Evolutionary conservation across 441 rosid species (phyloP), one percentile per base, ranked within the genome.

Genomic region (Theobroma grandiflorum): DNA sequence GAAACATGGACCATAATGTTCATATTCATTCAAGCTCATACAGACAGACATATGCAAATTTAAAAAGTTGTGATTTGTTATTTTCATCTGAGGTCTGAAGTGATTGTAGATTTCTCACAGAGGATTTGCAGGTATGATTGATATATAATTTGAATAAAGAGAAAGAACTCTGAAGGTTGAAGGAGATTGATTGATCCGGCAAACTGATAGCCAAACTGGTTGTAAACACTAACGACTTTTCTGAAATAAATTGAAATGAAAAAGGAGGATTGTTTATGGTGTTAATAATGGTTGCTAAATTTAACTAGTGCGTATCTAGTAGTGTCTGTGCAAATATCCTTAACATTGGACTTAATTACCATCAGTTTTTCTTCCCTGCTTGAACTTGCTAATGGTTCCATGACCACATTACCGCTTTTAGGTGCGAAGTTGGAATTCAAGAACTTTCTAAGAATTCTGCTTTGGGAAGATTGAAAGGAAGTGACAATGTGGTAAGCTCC

Each of bases 391-490:
- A 47, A 62, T 61, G 26, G 15, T 33, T 47, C 12, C 18, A 53
- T 12, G 62, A 42, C 31, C 42, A 47, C 26, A 4, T 50, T 75
- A 50, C 58, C 79, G 68, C 73, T 61, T 83, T 78, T 82, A 96
- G 98, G 75, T 92, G 95, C 84, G 90, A 90, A 75, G 99, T 96
- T 79, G 99, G 99, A 59, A 90, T 96, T 84, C 91, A 92, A 88
- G 99, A 96, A 84, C 92, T 96, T 74, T 82, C 98, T 3, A 91
- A 83, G 86, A 89, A 88, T 77, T 95, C 98, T 4, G 85, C 99
- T 67, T 76, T 96, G 87, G 99, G 99, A 81, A 88, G 99, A 83
- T 78, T 95, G 88, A 88, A 91, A 83, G 99, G 99, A 87, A 92
- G 98, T 77, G 99, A 96, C 84, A 96, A 96, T 52, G 92, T 93